These are phyloP conservation scores for Cydonia oblonga DNA, from an alignment of 331 rosid species.

Conservation along the genomic window DNA sequence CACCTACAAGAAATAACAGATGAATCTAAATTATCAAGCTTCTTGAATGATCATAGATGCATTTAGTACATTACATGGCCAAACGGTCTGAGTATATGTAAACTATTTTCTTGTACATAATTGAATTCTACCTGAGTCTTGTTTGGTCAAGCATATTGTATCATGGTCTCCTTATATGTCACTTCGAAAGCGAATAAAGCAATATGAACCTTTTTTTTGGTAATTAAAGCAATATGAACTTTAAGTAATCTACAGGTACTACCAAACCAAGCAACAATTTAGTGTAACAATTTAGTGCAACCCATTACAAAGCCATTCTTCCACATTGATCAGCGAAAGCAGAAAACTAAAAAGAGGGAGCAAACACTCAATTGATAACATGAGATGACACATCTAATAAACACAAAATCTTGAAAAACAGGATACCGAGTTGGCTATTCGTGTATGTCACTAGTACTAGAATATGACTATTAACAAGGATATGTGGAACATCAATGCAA, in stretches of 20 bases:
- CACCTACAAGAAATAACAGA: slow-evolving; percentile 43
- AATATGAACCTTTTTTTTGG: background rate
- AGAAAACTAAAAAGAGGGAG: background rate
- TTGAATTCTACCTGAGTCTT: background rate
- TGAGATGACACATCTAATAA: background rate
- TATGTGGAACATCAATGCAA: too few relatives aligned
- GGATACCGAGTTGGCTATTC: too few relatives aligned
- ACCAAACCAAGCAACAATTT: background rate
- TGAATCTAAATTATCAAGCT: background rate
- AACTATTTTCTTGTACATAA: background rate
- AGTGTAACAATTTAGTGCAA: background rate
- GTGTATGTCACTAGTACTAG: too few relatives aligned
- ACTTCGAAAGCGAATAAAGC: background rate
- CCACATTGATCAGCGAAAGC: background rate
- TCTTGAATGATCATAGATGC: slow-evolving; percentile 1
- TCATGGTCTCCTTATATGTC: background rate
- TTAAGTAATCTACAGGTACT: background rate
- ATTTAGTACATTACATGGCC: background rate
- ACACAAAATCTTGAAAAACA: background rate
- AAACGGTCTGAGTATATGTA: background rate
- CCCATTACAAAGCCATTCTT: background rate
- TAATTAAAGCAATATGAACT: too few relatives aligned
- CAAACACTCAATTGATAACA: background rate
- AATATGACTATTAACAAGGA: too few relatives aligned
- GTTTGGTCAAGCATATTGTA: background rate